These are phyloP conservation scores for Litsea cubeba DNA, from an alignment of 164 flowering plant genomes.

Conservation along the genomic window DNA sequence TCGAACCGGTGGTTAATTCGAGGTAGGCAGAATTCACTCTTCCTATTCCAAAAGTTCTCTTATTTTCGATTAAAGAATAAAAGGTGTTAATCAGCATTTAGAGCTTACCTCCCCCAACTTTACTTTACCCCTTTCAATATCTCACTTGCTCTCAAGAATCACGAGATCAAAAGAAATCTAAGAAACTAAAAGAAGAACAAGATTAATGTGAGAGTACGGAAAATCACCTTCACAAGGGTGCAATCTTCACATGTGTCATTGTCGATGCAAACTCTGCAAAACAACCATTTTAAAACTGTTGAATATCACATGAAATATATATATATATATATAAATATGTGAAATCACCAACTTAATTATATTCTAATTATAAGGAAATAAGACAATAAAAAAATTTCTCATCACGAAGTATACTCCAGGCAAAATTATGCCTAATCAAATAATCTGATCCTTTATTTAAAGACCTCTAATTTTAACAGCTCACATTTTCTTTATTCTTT, in stretches of 20 bases:
- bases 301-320: neutral
- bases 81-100: too few species aligned
- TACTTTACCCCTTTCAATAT: too few species aligned
- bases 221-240: conserved; percentile 80
- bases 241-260: conserved; percentile 64
- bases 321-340: neutral
- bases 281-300: neutral
- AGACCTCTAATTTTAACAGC: neutral
- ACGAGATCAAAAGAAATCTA: neutral
- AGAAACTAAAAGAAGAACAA: neutral
- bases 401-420: neutral
- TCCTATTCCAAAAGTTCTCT: neutral
- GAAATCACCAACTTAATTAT: neutral
- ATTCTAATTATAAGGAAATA: neutral
- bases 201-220: neutral
- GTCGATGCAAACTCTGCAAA: conserved; percentile 73
- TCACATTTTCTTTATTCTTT: neutral
- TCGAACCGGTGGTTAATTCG: too few species aligned
- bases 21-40: too few species aligned
- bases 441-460: neutral
- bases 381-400: neutral
- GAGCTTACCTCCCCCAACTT: neutral
- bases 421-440: neutral
- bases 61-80: neutral
- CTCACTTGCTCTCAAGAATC: neutral